Base-by-base conservation (phyloP, 2,329 filamentous ascomycete genomes). In the Teratosphaeria pseudoeucalypti region DNA sequence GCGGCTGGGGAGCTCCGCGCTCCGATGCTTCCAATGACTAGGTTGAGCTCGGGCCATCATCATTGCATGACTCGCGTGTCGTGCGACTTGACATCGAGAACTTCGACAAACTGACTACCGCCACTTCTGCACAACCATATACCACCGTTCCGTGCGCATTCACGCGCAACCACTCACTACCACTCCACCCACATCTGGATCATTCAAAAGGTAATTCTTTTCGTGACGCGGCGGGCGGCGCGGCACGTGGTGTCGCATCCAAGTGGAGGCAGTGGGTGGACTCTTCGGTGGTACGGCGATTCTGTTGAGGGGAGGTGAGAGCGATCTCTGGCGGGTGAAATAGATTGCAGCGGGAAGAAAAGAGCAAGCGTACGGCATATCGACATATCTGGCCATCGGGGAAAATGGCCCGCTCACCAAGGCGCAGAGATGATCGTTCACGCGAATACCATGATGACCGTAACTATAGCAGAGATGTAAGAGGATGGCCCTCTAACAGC, bases 331-430 rank as follows among this genome's bases (percentile, higher is more conserved):
- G 43, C 43, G 43, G 6, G 16, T 49, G 43, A 49, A 3, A 49
- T 49, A 19, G 43, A n/a, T 6, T 10, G 23, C 1, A 11, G 19
- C 23, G 27, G 5, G 26, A 6, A 6, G 55, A 10, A 10, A 27
- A 29, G 26, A 37, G 39, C 32, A 47, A 39, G 23, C n/a, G 55
- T 56, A 56, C 34, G 55, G 55, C 55, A 39, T 23, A 43, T 29
- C 29, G 32, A 56, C 39, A 39, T 12, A 19, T 16, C 19, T 34
- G 53, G 53, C 53, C 53, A 54, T 54, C 53, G 16, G 53, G 12
- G 6, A n/a, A n/a, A 12, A 65, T 65, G 63, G 63, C 59, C 61
- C 63, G 63, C 62, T 65, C 62, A 64, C 62, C 60, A 64, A 57
- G 55, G 29, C 62, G 61, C 59, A 64, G 63, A 63, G 53, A 62